A percentile compares a stretch with the other conserved stretches of the same genome.
Evolutionary conservation across 371 early-diverging fungal species (phyloP).

Genomic region (Syncephalastrum monosporum): DNA sequence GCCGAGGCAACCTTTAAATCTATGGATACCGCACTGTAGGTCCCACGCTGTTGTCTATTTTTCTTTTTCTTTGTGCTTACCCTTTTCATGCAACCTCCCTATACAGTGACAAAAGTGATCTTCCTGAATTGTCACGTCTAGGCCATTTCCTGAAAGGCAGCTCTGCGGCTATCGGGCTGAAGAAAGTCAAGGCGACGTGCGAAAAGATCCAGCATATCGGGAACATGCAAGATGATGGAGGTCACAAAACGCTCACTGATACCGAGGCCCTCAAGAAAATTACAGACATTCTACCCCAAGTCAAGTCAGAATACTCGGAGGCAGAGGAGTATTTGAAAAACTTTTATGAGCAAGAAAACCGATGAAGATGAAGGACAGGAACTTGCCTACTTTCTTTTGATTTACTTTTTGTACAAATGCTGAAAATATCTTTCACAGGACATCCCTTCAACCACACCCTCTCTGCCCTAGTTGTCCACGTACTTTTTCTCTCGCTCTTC

Average conservation of each 20-base stretch:
- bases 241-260: slow-evolving; percentile 47
- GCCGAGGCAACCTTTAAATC: slow-evolving; percentile 66
- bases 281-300: slow-evolving; percentile 50
- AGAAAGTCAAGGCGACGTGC: slow-evolving; percentile 76
- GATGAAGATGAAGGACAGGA: slow-evolving; percentile 14
- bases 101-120: slow-evolving; percentile 63
- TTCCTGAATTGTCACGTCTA: slow-evolving; percentile 67
- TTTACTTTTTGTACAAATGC: too few species aligned
- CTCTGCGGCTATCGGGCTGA: slow-evolving; percentile 85
- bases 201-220: slow-evolving; percentile 87
- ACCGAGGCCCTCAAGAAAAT: slow-evolving; percentile 66
- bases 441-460: too few species aligned
- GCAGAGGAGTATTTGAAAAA: slow-evolving; percentile 70
- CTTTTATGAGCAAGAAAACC: slow-evolving; percentile 62
- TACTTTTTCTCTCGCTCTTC: too few species aligned
- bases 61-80: too few species aligned
- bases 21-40: slow-evolving; percentile 60
- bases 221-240: slow-evolving; percentile 70
- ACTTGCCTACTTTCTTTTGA: too few species aligned
- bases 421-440: too few species aligned
- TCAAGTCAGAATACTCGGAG: slow-evolving; percentile 72
- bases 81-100: background rate
- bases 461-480: too few species aligned
- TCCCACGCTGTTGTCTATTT: too few species aligned
- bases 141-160: slow-evolving; percentile 93